Base-by-base conservation (phyloP, 345 rosid species). In the Syzygium jambos region DNA sequence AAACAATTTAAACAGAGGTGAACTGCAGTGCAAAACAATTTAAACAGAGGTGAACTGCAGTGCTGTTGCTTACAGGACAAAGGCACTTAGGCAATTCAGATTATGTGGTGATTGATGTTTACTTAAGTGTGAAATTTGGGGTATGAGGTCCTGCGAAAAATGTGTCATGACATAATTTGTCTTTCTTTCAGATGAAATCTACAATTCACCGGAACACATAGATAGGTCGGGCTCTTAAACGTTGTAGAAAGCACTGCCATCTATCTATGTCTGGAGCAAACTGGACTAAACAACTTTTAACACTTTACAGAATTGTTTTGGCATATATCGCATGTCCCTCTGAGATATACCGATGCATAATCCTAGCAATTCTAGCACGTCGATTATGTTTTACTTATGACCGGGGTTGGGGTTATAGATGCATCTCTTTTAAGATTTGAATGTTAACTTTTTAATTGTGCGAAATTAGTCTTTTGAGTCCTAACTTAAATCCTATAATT, bases 401-500 rank as follows among this genome's bases (percentile, higher is more conserved):
- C 55, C 41, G 53, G n/a, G n/a, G 59, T 84, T 52, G 23, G 25
- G 41, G 25, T 29, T 41, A 29, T 53, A 30, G 46, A 52, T 41
- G 59, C 61, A 52, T 29, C 30, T 51, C 54, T 7, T 51, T 55
- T 49, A 41, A 65, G 87, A 51, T 86, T 51, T 77, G 63, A n/a
- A 19, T 78, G 6, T 17, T 15, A 19, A 54, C 78, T 51, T 78
- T 21, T 53, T 34, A 73, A 19, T 43, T 55, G 23, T 7, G 54
- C 55, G n/a, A 52, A 34, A 34, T 23, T 53, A 10, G 83, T 65
- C 52, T 56, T 55, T 65, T 51, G 63, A 34, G 80, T 56, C 87
- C 87, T 89, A 78, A 92, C 90, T 90, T 59, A 83, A 73, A 59
- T 86, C 84, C 30, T 90, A 89, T 91, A 90, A 91, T 86, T 78